phyloP scores from a whole-genome alignment of 805 yeast species.

The Kluyveromyces starmeri region DNA sequence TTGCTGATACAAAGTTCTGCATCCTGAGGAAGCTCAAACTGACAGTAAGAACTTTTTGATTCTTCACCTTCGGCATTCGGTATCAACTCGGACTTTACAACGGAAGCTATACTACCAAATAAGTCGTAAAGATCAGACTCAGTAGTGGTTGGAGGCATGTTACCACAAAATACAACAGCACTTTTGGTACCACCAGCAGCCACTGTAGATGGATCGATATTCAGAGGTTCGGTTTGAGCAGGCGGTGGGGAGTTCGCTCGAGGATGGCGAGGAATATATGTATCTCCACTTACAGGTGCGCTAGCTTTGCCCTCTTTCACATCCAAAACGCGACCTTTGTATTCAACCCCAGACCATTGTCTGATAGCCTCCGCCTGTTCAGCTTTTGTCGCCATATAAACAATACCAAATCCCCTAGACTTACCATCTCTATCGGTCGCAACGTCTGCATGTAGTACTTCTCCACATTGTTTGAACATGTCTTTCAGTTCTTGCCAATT shows the following conservation, averaged over 20 bases:
- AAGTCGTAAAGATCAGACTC: slow-evolving; percentile 76
- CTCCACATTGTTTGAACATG: slow-evolving; percentile 68
- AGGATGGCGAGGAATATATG: slow-evolving; percentile 3
- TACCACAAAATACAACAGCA: slow-evolving; percentile 55
- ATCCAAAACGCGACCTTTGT: slow-evolving; percentile 71
- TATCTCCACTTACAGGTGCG: background rate
- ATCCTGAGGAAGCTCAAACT: slow-evolving; percentile 53
- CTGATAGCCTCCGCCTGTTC: slow-evolving; percentile 68
- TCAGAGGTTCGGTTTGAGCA: background rate
- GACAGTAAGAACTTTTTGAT: slow-evolving; percentile 79
- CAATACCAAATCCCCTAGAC: slow-evolving; percentile 83
- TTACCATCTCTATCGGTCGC: slow-evolving; percentile 57
- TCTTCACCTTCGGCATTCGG: slow-evolving; percentile 54
- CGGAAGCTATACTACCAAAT: slow-evolving; percentile 75
- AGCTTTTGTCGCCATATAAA: slow-evolving; percentile 53
- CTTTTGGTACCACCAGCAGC: slow-evolving; percentile 52
- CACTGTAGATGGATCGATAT: slow-evolving; percentile 28
- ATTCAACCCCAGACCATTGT: slow-evolving; percentile 55
- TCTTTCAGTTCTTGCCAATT: slow-evolving; percentile 84
- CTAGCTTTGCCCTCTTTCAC: slow-evolving; percentile 59
- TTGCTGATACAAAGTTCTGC: slow-evolving; percentile 71
- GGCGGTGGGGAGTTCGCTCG: background rate
- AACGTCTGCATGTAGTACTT: slow-evolving; percentile 75
- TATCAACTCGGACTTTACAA: slow-evolving; percentile 69
- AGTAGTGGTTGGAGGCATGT: slow-evolving; percentile 86